phyloP scores from a whole-genome alignment of 345 rosid genomes.

The Physaria fendleri region DNA sequence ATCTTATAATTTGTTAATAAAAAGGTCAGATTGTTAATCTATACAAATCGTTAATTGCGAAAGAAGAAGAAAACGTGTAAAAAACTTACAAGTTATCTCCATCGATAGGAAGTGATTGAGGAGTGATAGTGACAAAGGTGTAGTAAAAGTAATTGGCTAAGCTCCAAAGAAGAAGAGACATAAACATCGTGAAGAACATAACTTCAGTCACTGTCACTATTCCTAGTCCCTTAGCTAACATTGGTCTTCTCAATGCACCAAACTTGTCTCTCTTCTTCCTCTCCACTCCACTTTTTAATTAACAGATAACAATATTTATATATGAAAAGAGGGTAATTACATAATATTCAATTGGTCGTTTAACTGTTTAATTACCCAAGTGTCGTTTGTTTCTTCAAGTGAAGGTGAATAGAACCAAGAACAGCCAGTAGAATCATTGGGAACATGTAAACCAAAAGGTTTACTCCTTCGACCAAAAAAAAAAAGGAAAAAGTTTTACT shows the following conservation, averaged over 20 bases:
- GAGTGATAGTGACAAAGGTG: conserved; percentile 29
- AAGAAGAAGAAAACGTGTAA: too few species aligned
- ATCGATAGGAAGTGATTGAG: conserved; percentile 8
- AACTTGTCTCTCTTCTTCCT: conserved; percentile 10
- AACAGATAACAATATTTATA: background rate
- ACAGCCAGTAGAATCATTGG: conserved; percentile 51
- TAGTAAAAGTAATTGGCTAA: conserved; percentile 33
- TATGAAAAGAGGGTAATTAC: background rate
- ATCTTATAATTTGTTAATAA: too few species aligned
- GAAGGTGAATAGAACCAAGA: conserved; percentile 45
- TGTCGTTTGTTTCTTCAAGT: conserved; percentile 16
- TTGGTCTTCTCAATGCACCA: conserved; percentile 35
- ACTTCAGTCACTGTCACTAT: conserved; percentile 55
- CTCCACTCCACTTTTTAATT: background rate
- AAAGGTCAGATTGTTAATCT: too few species aligned
- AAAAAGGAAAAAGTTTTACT: conserved; percentile 13
- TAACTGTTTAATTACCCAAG: background rate
- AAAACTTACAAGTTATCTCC: conserved; percentile 44
- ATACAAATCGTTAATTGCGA: too few species aligned
- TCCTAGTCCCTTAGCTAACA: conserved; percentile 68
- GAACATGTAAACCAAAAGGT: conserved; percentile 38
- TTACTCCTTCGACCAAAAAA: conserved; percentile 35
- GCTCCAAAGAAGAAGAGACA: conserved; percentile 55
- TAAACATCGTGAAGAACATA: conserved; percentile 49
- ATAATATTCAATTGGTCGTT: background rate